Evolutionary conservation across 2,329 filamentous ascomycete genomes (phyloP).

Genomic region (Colletotrichum sp.): DNA sequence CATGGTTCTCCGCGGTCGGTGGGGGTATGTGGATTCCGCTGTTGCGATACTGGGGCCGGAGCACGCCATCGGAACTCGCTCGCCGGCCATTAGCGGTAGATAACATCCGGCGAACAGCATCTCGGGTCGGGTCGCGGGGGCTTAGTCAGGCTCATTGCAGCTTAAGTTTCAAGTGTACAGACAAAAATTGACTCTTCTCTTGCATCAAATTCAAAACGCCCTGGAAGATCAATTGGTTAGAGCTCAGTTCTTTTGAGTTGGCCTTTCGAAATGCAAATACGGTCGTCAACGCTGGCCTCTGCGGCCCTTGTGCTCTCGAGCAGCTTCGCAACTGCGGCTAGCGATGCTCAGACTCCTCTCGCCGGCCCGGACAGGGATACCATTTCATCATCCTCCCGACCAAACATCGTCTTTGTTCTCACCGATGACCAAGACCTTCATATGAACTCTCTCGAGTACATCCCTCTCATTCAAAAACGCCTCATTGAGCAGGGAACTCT

Average conservation of each 20-base stretch:
- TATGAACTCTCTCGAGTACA: slow-evolving; percentile 64
- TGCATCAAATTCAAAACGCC: neutral
- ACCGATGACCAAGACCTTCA: slow-evolving; percentile 72
- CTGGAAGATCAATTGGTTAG: neutral
- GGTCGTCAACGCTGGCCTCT: neutral
- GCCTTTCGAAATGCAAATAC: neutral
- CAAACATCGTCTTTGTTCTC: slow-evolving; percentile 69
- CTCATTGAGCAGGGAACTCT: slow-evolving; percentile 61
- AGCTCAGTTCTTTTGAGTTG: neutral
- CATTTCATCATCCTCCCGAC: slow-evolving; percentile 24
- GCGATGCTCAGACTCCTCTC: slow-evolving; percentile 8
- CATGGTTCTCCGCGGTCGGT: neutral
- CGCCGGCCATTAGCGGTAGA: neutral
- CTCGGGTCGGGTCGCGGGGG: neutral
- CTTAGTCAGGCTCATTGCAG: neutral
- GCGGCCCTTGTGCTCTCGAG: neutral
- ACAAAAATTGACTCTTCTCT: neutral
- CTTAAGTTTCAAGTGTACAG: neutral
- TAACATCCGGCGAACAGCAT: neutral
- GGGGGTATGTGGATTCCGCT: neutral
- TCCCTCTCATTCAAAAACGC: slow-evolving; percentile 59
- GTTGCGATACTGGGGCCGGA: neutral
- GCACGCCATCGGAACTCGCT: slow-evolving; percentile 15
- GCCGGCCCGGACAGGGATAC: neutral
- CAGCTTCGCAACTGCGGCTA: neutral